These are phyloP conservation scores for Xylariaceae sp. DNA, from an alignment of 2,329 filamentous ascomycete genomes.

Conservation along the genomic window DNA sequence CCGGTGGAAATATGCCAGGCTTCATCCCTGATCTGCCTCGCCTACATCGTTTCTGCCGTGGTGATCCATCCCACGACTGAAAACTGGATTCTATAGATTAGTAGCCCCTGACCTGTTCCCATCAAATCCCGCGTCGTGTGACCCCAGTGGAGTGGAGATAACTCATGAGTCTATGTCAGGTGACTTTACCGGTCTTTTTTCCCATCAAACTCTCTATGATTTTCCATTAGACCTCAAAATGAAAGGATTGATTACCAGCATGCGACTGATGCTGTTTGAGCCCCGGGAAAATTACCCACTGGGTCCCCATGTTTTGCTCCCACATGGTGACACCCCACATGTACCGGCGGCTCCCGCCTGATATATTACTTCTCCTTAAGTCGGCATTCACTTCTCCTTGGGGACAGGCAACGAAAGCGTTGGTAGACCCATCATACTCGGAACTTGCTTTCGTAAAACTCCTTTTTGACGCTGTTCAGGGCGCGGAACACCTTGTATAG, in stretches of 20 bases:
- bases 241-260: conserved; percentile 1
- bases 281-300: not conserved
- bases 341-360: not conserved
- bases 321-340: not conserved
- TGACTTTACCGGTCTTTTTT: not conserved
- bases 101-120: not conserved
- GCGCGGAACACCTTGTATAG: conserved; percentile 80
- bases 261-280: not conserved
- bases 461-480: conserved; percentile 48
- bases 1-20: not conserved
- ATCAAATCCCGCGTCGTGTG: not conserved
- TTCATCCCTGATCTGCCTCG: not conserved
- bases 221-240: conserved; percentile 1
- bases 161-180: not conserved
- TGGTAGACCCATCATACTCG: conserved; percentile 32
- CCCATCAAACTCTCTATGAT: not conserved
- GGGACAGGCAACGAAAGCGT: conserved; percentile 26
- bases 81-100: not conserved
- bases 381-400: conserved; percentile 7
- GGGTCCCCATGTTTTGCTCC: not conserved
- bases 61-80: not conserved
- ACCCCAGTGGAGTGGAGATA: not conserved
- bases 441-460: conserved; percentile 52
- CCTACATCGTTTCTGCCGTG: not conserved
- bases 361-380: not conserved